Percentiles rank a stretch among this genome's conserved stretches.
phyloP scores from a whole-genome alignment of 75 land plant species.

The Larix kaempferi region DNA sequence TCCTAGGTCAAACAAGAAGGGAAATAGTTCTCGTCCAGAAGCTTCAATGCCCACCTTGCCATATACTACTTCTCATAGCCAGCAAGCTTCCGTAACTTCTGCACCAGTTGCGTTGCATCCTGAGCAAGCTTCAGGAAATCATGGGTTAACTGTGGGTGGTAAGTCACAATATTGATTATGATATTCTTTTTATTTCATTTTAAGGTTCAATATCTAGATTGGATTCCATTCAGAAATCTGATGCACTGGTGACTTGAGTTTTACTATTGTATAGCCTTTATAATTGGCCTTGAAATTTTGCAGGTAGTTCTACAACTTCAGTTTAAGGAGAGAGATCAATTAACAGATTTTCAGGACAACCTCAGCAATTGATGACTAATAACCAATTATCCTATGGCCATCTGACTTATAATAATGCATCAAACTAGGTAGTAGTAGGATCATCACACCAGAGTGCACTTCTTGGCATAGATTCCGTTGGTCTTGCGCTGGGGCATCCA shows the following conservation, averaged over 20 bases:
- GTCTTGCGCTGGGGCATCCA: conserved; percentile 62
- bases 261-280: not conserved
- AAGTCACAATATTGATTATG: not conserved
- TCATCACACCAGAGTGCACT: conserved; percentile 19
- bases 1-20: conserved; percentile 21
- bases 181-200: not conserved
- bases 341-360: conserved; percentile 16
- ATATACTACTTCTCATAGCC: conserved; percentile 29
- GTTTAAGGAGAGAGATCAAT: conserved; percentile 18
- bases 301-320: conserved; percentile 1
- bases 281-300: not conserved
- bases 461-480: conserved; percentile 25
- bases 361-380: conserved; percentile 22
- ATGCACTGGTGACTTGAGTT: not conserved
- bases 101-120: conserved; percentile 16
- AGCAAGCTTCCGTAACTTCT: conserved; percentile 22
- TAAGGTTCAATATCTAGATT: not conserved
- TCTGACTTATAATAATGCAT: conserved; percentile 17
- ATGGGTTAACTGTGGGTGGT: conserved; percentile 28
- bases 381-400: conserved; percentile 21
- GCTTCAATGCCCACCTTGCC: conserved; percentile 3
- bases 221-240: not conserved
- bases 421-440: conserved; percentile 24
- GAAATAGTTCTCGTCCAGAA: conserved; percentile 21
- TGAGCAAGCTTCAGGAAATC: conserved; percentile 20